Evolutionary conservation across 345 rosid species (phyloP).

Genomic region (Dimocarpus longan): DNA sequence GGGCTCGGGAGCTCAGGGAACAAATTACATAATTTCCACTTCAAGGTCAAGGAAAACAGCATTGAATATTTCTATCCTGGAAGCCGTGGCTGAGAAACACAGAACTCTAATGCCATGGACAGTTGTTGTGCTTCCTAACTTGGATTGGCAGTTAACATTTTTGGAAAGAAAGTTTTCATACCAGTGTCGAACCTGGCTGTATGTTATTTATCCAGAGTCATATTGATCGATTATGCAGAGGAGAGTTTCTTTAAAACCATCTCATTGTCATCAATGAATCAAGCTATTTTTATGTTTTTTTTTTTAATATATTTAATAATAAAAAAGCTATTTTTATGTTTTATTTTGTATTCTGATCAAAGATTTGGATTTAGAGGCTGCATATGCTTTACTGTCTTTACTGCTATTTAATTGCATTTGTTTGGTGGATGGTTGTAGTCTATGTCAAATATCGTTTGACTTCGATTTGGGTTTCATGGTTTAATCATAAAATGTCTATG

Average conservation of each 20-base stretch:
- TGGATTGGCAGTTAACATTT: not conserved
- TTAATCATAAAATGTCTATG: not conserved
- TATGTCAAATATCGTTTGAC: not conserved
- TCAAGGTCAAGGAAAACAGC: constrained; percentile 72
- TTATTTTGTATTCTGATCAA: not conserved
- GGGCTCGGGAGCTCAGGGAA: constrained; percentile 39
- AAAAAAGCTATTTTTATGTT: not conserved
- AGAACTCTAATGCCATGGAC: not conserved
- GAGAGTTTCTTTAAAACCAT: not conserved
- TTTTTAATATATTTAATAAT: too few species aligned
- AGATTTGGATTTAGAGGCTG: not conserved
- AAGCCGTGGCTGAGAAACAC: constrained; percentile 32
- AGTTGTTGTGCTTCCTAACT: not conserved
- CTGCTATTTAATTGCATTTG: not conserved
- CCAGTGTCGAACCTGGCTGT: too few species aligned
- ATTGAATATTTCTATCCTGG: constrained; percentile 86
- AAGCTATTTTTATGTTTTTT: not conserved
- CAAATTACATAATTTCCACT: constrained; percentile 74
- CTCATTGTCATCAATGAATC: not conserved
- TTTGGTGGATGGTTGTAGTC: not conserved
- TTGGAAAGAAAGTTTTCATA: not conserved
- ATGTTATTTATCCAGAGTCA: not conserved
- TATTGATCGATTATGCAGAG: not conserved
- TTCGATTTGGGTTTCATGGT: not conserved
- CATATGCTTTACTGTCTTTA: not conserved